A percentile compares a stretch with the other conserved stretches of the same genome.
Conservation (phyloP, 495 filamentous ascomycete genomes). For the Penicillium waksmanii region DNA sequence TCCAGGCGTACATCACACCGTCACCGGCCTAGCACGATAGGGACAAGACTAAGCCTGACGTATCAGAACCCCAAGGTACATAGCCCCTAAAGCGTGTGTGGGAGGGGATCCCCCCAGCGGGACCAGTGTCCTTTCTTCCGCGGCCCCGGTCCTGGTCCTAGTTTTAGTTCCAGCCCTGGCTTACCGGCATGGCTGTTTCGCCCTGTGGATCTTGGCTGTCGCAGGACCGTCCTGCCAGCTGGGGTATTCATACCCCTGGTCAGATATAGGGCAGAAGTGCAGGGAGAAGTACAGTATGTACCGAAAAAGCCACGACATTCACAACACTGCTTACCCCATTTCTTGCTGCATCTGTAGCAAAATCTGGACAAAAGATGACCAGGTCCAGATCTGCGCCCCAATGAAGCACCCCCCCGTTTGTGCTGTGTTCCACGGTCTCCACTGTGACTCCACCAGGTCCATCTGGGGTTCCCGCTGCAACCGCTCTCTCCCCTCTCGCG, state of each 20-base stretch:
- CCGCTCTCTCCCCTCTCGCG: constrained; percentile 39
- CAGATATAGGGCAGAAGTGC: constrained; percentile 19
- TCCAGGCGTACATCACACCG: constrained; percentile 24
- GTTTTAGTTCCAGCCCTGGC: neutral
- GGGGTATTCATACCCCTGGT: neutral
- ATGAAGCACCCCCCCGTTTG: constrained; percentile 1
- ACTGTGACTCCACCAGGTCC: constrained; percentile 25
- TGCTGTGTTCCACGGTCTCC: constrained; percentile 30
- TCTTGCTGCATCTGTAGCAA: neutral
- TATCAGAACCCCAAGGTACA: constrained; percentile 16
- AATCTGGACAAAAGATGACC: constrained; percentile 20
- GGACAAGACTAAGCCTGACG: constrained; percentile 22
- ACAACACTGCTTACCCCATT: neutral
- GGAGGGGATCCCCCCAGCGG: constrained; percentile 14
- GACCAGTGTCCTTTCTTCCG: constrained; percentile 22
- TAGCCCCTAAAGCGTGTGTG: constrained; percentile 5
- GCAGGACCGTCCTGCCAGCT: neutral
- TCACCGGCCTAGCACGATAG: constrained; percentile 17
- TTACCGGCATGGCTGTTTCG: neutral
- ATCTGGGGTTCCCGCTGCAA: constrained; percentile 46
- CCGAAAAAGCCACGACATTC: too few relatives aligned
- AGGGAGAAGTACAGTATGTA: constrained; percentile 8
- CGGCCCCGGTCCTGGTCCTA: constrained; percentile 9
- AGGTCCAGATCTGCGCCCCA: constrained; percentile 18
- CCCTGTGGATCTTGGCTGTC: neutral